Evolutionary conservation across 2,329 filamentous ascomycete species (phyloP), one percentile per base, ranked within the genome.

Genomic region (Biscogniauxia marginata): DNA sequence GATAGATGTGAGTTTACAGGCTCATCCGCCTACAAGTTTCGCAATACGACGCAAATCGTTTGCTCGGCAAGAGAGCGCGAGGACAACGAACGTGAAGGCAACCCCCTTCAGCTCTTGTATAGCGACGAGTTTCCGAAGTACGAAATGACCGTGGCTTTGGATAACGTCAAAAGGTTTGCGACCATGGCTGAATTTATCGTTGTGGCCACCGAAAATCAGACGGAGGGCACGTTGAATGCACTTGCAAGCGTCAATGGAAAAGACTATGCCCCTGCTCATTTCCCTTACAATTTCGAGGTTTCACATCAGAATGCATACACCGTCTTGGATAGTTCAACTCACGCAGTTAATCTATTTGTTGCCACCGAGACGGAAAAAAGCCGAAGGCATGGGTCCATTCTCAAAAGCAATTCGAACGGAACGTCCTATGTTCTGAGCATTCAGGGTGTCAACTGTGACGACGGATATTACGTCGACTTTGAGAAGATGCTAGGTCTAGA

Each of bases 361-460:
- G 92, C 89, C 0, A 90, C 91, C 44, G 88, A 89, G 66, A 82
- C 81, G 44, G 77, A 78, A 3, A 71, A 79, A 50, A 87, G 85
- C 18, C 84, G 83, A 50, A 84, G 89, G 57, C 92, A 90, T 65
- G 95, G 95, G 39, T 88, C 89, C 21, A 91, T 99, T 65, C 85
- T 99, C 74, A 99, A 98, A 83, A 97, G 92, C 70, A 99, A 99
- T 77, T 97, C 92, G 66, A 98, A 99, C 70, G 95, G 95, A 53
- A 99, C 95, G 0, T 95, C 90, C 1, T 99, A 97, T 68, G 90
- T 96, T 11, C 78, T 96, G 62, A 96, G 90, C 72, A 80, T 95
- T 21, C 79, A 84, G 49, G 85, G 84, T 19, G 91, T 98, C 69
- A 97, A 98, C 73, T 84, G 91, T 64, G 86, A 97, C 69, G 77